Conservation (phyloP, 2,329 filamentous ascomycete genomes). For the Sclerotiophoma versabilis region DNA sequence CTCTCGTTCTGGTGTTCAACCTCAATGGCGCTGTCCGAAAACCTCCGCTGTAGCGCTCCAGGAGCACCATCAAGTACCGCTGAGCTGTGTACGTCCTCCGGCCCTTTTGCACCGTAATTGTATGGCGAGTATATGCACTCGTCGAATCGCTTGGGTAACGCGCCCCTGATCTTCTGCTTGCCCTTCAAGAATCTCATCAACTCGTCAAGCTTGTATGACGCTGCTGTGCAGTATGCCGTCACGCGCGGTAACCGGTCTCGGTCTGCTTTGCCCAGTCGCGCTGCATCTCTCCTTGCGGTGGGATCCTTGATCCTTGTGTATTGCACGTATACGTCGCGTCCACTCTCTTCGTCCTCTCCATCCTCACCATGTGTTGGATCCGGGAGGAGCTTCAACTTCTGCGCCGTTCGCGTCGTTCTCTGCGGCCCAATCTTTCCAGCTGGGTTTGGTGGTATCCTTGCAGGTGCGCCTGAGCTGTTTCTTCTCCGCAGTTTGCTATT, state of each 20-base stretch:
- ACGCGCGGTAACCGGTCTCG: constrained; percentile 85
- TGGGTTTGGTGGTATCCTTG: constrained; percentile 52
- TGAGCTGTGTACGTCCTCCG: constrained; percentile 45
- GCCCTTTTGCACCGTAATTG: constrained; percentile 68
- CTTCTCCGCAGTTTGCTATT: constrained; percentile 88
- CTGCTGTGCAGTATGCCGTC: constrained; percentile 95
- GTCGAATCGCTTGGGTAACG: constrained; percentile 91
- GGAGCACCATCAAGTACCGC: constrained; percentile 38
- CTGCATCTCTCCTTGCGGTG: constrained; percentile 88
- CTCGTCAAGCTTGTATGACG: constrained; percentile 87
- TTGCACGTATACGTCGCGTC: constrained; percentile 94
- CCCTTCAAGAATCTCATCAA: constrained; percentile 92
- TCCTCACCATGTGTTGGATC: constrained; percentile 85
- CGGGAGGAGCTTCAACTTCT: constrained; percentile 96
- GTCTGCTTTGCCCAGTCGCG: constrained; percentile 90
- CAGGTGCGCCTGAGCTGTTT: constrained; percentile 77
- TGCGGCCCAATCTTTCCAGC: constrained; percentile 87
- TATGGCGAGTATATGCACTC: constrained; percentile 98
- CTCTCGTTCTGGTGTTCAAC: constrained; percentile 66
- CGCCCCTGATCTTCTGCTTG: constrained; percentile 75
- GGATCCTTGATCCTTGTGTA: constrained; percentile 98
- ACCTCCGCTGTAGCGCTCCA: constrained; percentile 65
- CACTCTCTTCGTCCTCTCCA: constrained; percentile 82
- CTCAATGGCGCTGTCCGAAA: constrained; percentile 75
- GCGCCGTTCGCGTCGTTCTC: constrained; percentile 90